Conservation (phyloP, 2,329 filamentous ascomycete species). For the Sordariomycetes sp. region DNA sequence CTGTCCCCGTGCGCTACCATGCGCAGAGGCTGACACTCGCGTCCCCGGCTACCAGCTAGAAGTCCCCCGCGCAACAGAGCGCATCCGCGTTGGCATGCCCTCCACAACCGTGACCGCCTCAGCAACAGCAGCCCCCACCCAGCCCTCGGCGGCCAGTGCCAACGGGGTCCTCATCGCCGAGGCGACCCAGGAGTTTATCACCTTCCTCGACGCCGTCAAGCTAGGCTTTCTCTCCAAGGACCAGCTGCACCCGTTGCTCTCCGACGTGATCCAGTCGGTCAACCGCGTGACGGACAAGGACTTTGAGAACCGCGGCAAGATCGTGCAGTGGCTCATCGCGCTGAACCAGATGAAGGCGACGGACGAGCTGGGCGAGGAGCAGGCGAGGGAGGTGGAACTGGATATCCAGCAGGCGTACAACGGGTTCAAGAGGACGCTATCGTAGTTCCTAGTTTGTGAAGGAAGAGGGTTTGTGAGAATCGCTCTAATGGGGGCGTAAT, state of each 20-base stretch:
- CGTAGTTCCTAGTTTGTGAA: slow-evolving; percentile 20
- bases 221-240: slow-evolving; percentile 90
- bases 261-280: slow-evolving; percentile 92
- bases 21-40: background rate
- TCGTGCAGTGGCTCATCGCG: slow-evolving; percentile 95
- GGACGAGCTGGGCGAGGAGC: slow-evolving; percentile 78
- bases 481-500: background rate
- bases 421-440: slow-evolving; percentile 77
- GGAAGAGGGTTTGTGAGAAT: background rate
- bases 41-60: slow-evolving; percentile 55
- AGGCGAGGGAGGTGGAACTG: slow-evolving; percentile 79
- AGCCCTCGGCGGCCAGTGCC: slow-evolving; percentile 28
- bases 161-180: slow-evolving; percentile 66
- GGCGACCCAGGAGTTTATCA: slow-evolving; percentile 97
- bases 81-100: slow-evolving; percentile 84
- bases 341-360: slow-evolving; percentile 97
- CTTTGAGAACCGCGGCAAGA: slow-evolving; percentile 92
- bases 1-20: slow-evolving; percentile 1
- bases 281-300: slow-evolving; percentile 94
- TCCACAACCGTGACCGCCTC: slow-evolving; percentile 61
- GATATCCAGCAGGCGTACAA: slow-evolving; percentile 93
- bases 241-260: slow-evolving; percentile 86
- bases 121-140: slow-evolving; percentile 31
- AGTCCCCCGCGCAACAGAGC: slow-evolving; percentile 86
- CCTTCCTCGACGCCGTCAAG: slow-evolving; percentile 88